Base-by-base conservation (phyloP, 805 yeast genomes). In the Sungouiozyma intestinalis region DNA sequence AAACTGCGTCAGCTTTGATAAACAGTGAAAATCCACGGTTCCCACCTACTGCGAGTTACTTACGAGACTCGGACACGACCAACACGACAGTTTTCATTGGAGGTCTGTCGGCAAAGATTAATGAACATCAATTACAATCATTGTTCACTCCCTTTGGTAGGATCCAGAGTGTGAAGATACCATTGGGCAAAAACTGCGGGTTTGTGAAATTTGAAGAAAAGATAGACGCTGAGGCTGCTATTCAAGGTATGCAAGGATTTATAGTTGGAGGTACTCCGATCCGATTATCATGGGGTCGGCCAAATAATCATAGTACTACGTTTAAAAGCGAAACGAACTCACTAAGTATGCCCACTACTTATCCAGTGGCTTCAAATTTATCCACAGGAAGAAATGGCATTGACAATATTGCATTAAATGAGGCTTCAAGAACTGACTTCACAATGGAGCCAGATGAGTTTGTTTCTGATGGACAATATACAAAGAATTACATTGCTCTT, bases 61-160 rank as follows among this genome's bases (percentile, higher is more conserved):
- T 24, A 1, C 15, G 16, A 32, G 29, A 21, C 17, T 9, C 67
- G 40, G 49, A 47, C 32, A 46, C 48, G 15, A 43, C 39, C 6
- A 81, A 81, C 57, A 80, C 88, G 7, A 82, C 92, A 0, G 83
- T 83, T 8, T 83, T 82, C 51, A 80, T 83, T 35, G 90, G 90
- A 3, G 88, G 90, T 0, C 62, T 83, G 33, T 77, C 77, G 39
- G 79, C 77, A 38, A 41, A 48, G 16, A 77, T 79, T 24, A 65
- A 71, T 13, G 92, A 81, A 50, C 73, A 69, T 36, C 75, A 84
- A 3, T 60, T 83, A 31, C 68, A 70, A 42, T 67, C 77, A 0
- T 57, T 82, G 16, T 83, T 83, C 61, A 74, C 75, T 58, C 85
- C 86, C 15, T 82, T 79, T 64, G 94, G 94, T n/a, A 59, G 66